Percentiles rank a stretch among this genome's conserved stretches.
Conservation (phyloP, 805 yeast species). For the Metahyphopichia silvanorum region DNA sequence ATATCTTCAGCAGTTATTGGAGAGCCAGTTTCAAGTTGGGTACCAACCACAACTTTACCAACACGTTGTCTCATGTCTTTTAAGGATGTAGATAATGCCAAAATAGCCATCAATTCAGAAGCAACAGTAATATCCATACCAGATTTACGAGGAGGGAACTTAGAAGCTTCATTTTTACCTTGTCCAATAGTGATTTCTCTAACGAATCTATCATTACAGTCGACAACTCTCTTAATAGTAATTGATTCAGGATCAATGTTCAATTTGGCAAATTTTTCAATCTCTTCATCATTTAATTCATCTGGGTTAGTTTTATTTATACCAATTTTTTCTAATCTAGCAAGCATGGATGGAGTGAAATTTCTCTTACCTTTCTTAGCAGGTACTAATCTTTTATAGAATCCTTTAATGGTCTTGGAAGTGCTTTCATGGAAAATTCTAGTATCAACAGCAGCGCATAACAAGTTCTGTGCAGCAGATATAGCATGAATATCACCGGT, state of each 20-base stretch:
- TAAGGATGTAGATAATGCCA: conserved; percentile 77
- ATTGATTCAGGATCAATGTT: conserved; percentile 88
- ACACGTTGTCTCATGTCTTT: conserved; percentile 83
- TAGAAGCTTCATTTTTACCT: conserved; percentile 79
- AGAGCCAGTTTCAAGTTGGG: conserved; percentile 60
- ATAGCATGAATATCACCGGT: conserved; percentile 98
- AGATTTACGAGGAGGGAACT: conserved; percentile 77
- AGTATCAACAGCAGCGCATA: conserved; percentile 96
- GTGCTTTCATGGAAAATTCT: conserved; percentile 94
- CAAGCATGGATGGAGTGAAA: conserved; percentile 76
- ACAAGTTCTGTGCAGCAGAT: conserved; percentile 85
- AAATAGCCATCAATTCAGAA: conserved; percentile 92
- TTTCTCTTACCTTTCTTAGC: conserved; percentile 74
- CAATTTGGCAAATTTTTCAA: conserved; percentile 70
- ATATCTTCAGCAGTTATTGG: conserved; percentile 93
- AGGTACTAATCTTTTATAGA: conserved; percentile 85
- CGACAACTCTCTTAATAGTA: conserved; percentile 91
- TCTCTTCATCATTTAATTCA: conserved; percentile 74
- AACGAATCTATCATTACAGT: conserved; percentile 87
- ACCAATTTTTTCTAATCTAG: conserved; percentile 77
- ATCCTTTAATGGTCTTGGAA: conserved; percentile 71
- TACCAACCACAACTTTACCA: conserved; percentile 87
- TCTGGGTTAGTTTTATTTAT: conserved; percentile 77
- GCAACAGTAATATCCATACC: conserved; percentile 98
- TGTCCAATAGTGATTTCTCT: conserved; percentile 88